These are phyloP conservation scores for Cyberlindnera petersonii DNA, from an alignment of 805 yeast species.

Conservation along the genomic window DNA sequence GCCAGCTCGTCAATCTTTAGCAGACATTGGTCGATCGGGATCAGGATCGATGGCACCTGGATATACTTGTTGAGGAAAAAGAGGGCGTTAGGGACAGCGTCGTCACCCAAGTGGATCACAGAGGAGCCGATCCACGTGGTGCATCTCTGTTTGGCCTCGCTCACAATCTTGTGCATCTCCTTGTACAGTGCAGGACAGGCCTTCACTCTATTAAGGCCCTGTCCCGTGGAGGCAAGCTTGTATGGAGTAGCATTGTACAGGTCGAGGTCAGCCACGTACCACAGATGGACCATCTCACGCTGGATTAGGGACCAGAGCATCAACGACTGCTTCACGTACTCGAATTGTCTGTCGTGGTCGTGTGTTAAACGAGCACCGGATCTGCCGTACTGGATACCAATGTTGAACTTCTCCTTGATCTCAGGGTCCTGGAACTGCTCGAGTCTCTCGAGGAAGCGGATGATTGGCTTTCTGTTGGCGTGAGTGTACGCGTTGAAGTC, in stretches of 20 bases:
- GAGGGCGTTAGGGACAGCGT: slow-evolving; percentile 78
- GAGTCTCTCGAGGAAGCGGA: slow-evolving; percentile 53
- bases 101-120: slow-evolving; percentile 78
- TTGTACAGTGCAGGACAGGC: slow-evolving; percentile 65
- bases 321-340: slow-evolving; percentile 71
- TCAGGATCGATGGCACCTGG: slow-evolving; percentile 73
- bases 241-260: slow-evolving; percentile 53
- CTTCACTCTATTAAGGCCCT: slow-evolving; percentile 74
- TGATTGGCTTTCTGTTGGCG: slow-evolving; percentile 64
- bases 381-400: slow-evolving; percentile 64
- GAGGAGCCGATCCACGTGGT: slow-evolving; percentile 77
- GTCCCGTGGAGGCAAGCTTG: slow-evolving; percentile 68
- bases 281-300: slow-evolving; percentile 71
- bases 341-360: slow-evolving; percentile 65
- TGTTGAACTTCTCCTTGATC: slow-evolving; percentile 36
- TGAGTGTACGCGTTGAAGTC: slow-evolving; percentile 72
- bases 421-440: slow-evolving; percentile 45
- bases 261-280: slow-evolving; percentile 77
- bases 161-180: slow-evolving; percentile 64
- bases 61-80: slow-evolving; percentile 76
- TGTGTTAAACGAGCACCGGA: slow-evolving; percentile 72
- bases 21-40: slow-evolving; percentile 63
- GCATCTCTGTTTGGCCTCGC: slow-evolving; percentile 59
- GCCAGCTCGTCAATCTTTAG: slow-evolving; percentile 50
- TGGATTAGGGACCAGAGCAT: slow-evolving; percentile 74